Base-by-base conservation (phyloP, 1,139 yeast genomes). In the Sugiyamaella xylanicola region DNA sequence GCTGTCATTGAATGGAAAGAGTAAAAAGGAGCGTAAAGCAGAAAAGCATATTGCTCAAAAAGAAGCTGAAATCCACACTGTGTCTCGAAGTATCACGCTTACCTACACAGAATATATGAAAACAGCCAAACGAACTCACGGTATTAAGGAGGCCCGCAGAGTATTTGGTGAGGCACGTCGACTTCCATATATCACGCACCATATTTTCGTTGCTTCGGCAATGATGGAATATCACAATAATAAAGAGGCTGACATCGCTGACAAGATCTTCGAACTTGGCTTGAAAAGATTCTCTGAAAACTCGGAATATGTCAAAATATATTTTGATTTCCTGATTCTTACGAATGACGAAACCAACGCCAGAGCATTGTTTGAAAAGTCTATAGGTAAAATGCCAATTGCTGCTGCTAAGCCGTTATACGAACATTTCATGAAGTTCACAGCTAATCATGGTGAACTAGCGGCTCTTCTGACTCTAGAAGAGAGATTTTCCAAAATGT, bases 161-260 rank as follows among this genome's bases (percentile, higher is more conserved):
- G 66, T 76, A 2, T 81, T 89, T 51, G 80, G 85, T 55, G 92
- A 86, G 59, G 88, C 95, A 7, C 79, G 98, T 59, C 74, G 79
- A 45, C 75, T 86, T 1, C 79, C 87, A 54, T 80, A 77, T 60
- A 84, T 87, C 47, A 86, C 95, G 0, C 83, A 84, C 73, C 90
- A 88, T 62, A 80, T 93, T 32, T 93, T 81, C 69, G 85, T 86
- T 25, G 95, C 89, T 54, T 86, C 89, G 64, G 96, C 97, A 0
- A 77, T 84, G 67, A 78, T 92, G 76, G 99, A 93, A 68, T 85
- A 83, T 65, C 85, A 84, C 65, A 81, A 86, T 45, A 76, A 73
- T 59, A 72, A 72, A 47, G 81, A 86, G 60, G 76, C 80, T 51
- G 85, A 83, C 54, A 84, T 87, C 42, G 93, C 97, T 0, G 76